phyloP scores from a whole-genome alignment of 306 rosid genomes.

The Astragalus glycyphyllos region DNA sequence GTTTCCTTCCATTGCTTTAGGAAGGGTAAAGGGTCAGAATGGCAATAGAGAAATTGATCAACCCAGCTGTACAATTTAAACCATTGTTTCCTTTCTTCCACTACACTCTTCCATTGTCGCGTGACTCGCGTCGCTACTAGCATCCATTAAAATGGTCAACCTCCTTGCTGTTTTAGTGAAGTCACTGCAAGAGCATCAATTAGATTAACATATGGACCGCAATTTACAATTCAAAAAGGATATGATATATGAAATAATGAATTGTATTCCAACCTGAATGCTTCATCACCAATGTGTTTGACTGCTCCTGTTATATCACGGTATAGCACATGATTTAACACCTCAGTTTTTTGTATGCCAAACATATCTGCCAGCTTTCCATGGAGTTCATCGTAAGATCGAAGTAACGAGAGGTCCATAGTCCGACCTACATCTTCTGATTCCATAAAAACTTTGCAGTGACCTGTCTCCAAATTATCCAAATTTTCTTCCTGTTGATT shows the following conservation, averaged over 20 bases:
- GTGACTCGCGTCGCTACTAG: constrained; percentile 63
- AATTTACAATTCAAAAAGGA: constrained; percentile 8
- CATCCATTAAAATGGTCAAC: constrained; percentile 71
- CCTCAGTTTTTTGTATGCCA: constrained; percentile 61
- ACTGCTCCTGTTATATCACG: constrained; percentile 63
- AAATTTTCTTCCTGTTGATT: constrained; percentile 51
- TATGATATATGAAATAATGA: not conserved
- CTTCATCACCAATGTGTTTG: constrained; percentile 72
- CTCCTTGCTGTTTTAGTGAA: constrained; percentile 73
- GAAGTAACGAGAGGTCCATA: constrained; percentile 61
- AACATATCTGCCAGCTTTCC: constrained; percentile 68
- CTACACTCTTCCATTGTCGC: constrained; percentile 48
- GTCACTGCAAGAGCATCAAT: constrained; percentile 54
- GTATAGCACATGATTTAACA: constrained; percentile 61
- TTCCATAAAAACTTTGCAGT: constrained; percentile 73
- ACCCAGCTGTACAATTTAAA: constrained; percentile 58
- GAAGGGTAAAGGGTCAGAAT: constrained; percentile 22
- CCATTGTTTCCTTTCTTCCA: constrained; percentile 30
- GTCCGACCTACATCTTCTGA: constrained; percentile 74
- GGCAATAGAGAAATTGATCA: constrained; percentile 33
- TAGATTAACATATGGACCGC: not conserved
- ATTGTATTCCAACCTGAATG: constrained; percentile 57
- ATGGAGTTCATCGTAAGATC: constrained; percentile 61
- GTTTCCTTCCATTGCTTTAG: constrained; percentile 42
- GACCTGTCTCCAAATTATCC: constrained; percentile 58